These are phyloP conservation scores for Leishmania tarentolae DNA, from an alignment of 208 protist species.

Conservation along the genomic window DNA sequence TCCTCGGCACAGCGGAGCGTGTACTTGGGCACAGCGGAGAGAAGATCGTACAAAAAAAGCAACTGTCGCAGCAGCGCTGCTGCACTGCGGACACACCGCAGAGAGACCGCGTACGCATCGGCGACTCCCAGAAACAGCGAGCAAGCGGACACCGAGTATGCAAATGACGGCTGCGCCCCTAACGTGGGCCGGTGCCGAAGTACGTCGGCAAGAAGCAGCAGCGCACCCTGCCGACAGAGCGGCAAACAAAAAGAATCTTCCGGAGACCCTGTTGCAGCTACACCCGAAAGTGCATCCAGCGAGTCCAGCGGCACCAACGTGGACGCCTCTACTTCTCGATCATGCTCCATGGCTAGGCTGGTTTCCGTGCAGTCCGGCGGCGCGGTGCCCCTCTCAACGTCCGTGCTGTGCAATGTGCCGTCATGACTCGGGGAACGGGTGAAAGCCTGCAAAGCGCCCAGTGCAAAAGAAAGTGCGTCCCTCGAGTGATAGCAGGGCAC, in stretches of 20 bases:
- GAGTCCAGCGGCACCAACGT: constrained; percentile 18
- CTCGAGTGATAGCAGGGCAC: neutral
- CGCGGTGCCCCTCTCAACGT: constrained; percentile 18
- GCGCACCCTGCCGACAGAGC: constrained; percentile 24
- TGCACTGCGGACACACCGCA: constrained; percentile 11
- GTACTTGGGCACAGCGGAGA: constrained; percentile 31
- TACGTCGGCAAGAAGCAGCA: constrained; percentile 22
- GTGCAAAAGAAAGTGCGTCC: neutral
- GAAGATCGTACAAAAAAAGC: constrained; percentile 23
- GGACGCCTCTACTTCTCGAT: constrained; percentile 16
- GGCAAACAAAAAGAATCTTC: neutral
- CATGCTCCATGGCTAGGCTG: constrained; percentile 17
- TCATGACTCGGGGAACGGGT: neutral
- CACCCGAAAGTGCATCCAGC: constrained; percentile 1
- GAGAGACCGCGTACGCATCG: neutral
- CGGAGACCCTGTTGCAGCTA: neutral
- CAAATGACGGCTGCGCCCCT: neutral
- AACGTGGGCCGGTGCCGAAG: constrained; percentile 1
- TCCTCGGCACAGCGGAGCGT: constrained; percentile 21
- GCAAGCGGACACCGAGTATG: constrained; percentile 12
- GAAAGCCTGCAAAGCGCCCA: neutral
- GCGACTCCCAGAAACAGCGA: constrained; percentile 19
- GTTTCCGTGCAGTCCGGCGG: constrained; percentile 18
- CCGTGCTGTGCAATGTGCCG: neutral
- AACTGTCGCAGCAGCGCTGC: constrained; percentile 28